Evolutionary conservation across 225 moss, liverwort and hornwort species (phyloP).

Genomic region (Marchantia paleacea): DNA sequence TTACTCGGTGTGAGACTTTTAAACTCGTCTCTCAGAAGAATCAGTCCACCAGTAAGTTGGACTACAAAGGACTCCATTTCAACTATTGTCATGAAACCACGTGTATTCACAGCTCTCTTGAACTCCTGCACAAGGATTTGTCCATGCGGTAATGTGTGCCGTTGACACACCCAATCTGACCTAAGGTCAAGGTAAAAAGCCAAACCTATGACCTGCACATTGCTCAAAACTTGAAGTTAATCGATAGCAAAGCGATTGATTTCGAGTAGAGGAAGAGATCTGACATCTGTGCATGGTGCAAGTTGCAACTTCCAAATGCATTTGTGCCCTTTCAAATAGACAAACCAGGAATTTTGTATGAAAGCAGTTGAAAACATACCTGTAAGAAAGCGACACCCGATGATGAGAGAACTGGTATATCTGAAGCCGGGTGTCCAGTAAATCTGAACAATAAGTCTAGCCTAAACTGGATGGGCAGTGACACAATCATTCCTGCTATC

Average conservation of each 20-base stretch:
- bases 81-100: constrained; percentile 25
- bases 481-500: constrained; percentile 37
- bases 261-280: neutral
- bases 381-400: constrained; percentile 38
- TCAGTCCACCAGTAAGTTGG: constrained; percentile 39
- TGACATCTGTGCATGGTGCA: neutral
- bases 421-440: constrained; percentile 23
- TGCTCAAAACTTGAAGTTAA: neutral
- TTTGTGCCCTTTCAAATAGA: neutral
- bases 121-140: constrained; percentile 32
- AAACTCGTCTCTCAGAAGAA: constrained; percentile 34
- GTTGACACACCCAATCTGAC: constrained; percentile 38
- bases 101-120: constrained; percentile 17
- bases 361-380: constrained; percentile 12
- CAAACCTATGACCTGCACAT: constrained; percentile 39
- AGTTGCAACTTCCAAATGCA: neutral
- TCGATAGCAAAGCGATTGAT: neutral
- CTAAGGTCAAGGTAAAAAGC: constrained; percentile 43
- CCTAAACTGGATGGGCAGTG: constrained; percentile 34
- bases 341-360: neutral
- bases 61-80: constrained; percentile 29
- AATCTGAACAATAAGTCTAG: constrained; percentile 35
- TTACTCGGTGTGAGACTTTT: constrained; percentile 28
- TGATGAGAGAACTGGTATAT: constrained; percentile 38
- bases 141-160: constrained; percentile 46